These are phyloP conservation scores for Cyberlindnera euphorbiiphila DNA, from an alignment of 805 yeast species.

Conservation along the genomic window DNA sequence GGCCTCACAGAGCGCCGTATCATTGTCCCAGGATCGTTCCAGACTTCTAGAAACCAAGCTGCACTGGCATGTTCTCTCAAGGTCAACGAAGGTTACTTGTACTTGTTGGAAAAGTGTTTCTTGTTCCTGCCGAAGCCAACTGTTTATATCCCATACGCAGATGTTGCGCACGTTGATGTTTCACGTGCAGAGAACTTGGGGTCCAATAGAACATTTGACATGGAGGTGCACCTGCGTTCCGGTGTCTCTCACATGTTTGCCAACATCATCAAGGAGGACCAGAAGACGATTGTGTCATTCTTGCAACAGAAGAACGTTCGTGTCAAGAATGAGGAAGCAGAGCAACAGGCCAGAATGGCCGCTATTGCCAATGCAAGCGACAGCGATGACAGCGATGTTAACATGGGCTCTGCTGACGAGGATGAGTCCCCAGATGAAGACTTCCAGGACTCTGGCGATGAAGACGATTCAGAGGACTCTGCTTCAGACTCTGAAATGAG, in stretches of 20 bases:
- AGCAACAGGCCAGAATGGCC: conserved; percentile 76
- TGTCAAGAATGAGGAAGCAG: conserved; percentile 85
- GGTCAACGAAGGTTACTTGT: conserved; percentile 92
- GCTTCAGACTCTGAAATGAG: conserved; percentile 24
- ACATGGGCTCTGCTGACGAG: conserved; percentile 76
- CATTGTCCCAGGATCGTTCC: conserved; percentile 78
- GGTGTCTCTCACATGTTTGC: conserved; percentile 79
- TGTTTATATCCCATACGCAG: conserved; percentile 81
- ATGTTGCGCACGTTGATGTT: conserved; percentile 70
- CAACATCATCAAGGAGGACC: conserved; percentile 87
- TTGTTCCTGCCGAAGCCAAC: conserved; percentile 93
- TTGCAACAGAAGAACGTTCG: conserved; percentile 72
- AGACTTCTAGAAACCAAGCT: conserved; percentile 71
- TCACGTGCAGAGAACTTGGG: conserved; percentile 79
- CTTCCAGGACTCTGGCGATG: conserved; percentile 54
- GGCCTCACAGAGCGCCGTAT: conserved; percentile 88
- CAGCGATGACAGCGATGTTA: conserved; percentile 45
- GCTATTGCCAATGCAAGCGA: conserved; percentile 56
- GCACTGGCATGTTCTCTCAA: conserved; percentile 90
- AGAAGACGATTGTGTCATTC: conserved; percentile 68
- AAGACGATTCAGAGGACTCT: conserved; percentile 44
- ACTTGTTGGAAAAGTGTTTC: conserved; percentile 88
- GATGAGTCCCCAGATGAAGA: conserved; percentile 85
- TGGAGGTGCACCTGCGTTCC: conserved; percentile 69
- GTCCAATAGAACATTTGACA: conserved; percentile 84